phyloP scores from a whole-genome alignment of 257 asterid genomes.

The Solanum megistacrolobum region DNA sequence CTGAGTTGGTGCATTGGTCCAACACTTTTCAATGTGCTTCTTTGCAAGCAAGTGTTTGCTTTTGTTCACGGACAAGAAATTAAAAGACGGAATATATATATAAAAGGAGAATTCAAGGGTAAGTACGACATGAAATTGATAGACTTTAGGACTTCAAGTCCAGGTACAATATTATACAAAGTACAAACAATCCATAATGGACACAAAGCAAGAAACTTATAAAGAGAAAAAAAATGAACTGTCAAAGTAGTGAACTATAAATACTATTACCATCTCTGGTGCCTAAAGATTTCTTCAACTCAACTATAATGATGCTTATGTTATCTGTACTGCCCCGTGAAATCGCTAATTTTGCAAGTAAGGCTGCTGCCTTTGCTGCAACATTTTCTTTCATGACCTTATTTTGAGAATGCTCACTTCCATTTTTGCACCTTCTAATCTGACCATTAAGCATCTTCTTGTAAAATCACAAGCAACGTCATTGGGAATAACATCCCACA shows the following conservation, averaged over 20 bases:
- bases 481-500: constrained; percentile 59
- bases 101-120: neutral
- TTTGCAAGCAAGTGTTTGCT: neutral
- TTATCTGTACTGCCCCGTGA: constrained; percentile 47
- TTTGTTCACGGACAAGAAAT: neutral
- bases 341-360: constrained; percentile 44
- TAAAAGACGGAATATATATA: neutral
- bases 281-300: constrained; percentile 5
- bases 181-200: neutral
- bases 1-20: neutral
- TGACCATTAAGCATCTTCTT: constrained; percentile 34
- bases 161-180: neutral
- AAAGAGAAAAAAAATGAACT: neutral
- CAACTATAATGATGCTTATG: constrained; percentile 40
- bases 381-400: neutral
- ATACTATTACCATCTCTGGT: neutral
- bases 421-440: neutral
- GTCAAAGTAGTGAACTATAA: neutral
- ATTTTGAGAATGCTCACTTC: neutral
- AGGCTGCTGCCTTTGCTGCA: constrained; percentile 21
- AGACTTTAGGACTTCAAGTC: neutral
- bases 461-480: constrained; percentile 41
- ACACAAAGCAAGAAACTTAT: neutral
- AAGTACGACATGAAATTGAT: neutral
- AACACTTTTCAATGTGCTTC: neutral